Base-by-base conservation (phyloP, 495 filamentous ascomycete genomes). In the Neurospora terricola region DNA sequence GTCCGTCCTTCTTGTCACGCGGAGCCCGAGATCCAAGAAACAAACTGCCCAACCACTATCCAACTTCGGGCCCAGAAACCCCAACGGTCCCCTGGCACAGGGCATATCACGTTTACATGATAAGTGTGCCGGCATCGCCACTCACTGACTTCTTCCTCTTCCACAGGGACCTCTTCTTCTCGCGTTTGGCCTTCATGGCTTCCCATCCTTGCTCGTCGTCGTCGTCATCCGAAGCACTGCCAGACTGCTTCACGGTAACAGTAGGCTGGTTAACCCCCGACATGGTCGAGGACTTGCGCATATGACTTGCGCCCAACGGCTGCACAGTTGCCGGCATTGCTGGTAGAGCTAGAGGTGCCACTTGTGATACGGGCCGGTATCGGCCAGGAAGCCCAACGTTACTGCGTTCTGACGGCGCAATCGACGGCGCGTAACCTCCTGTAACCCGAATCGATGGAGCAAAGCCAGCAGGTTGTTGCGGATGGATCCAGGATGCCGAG, bases 401-500 rank as follows among this genome's bases (percentile, higher is more conserved):
- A 82, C 93, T 97, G 69, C 96, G 91, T 82, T 99, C 96, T 1
- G 92, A 97, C 5, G 96, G 96, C 5, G 96, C 94, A 72, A 98
- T 95, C 5, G 91, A 87, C 72, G 87, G 81, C 73, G 87, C 79
- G 83, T 89, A 88, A 8, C 85, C 85, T 18, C 71, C 83, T 70
- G 83, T 83, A 3, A 81, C 75, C 11, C 82, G 81, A 36, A 87
- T 82, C 37, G 86, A 87, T 18, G 84, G 84, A 12, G 84, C 81
- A 75, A 82, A 87, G n/a, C 82, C 79, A 62, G 77, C 48, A 21
- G 77, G 76, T 30, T 77, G 80, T 34, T 70, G 59, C 18, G 82
- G 78, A 72, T 82, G 83, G 59, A 84, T 82, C 83, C 86, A 86
- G 10, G 85, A 87, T 21, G 84, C 82, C 6, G 85, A 85, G 76